A percentile compares a stretch with the other conserved stretches of the same genome.
Evolutionary conservation across 1,139 yeast genomes (phyloP).

Genomic region (Yamadazyma diospyri): DNA sequence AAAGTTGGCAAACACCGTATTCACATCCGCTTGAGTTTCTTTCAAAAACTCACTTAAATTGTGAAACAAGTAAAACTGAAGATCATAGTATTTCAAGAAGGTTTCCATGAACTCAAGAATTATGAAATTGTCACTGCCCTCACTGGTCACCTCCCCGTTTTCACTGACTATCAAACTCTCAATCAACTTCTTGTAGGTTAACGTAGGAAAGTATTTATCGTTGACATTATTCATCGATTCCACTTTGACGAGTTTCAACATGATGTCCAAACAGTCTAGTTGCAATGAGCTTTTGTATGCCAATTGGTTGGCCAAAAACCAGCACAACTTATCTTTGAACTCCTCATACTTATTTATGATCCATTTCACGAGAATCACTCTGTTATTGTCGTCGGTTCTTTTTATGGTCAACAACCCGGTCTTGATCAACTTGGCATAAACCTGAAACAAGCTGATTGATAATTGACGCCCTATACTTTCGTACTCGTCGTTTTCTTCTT

Average conservation of each 20-base stretch:
- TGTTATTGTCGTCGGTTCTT: slow-evolving; percentile 42
- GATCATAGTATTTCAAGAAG: slow-evolving; percentile 56
- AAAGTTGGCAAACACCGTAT: slow-evolving; percentile 33
- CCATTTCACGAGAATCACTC: slow-evolving; percentile 56
- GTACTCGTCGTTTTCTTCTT: slow-evolving; percentile 20
- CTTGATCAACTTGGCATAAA: slow-evolving; percentile 55
- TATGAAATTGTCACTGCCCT: slow-evolving; percentile 53
- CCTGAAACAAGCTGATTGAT: slow-evolving; percentile 49
- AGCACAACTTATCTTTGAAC: slow-evolving; percentile 47
- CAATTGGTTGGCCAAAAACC: slow-evolving; percentile 33
- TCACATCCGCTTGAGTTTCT: slow-evolving; percentile 17
- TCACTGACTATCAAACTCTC: slow-evolving; percentile 40
- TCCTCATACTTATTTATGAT: slow-evolving; percentile 53
- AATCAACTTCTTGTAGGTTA: slow-evolving; percentile 49
- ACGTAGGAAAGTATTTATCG: slow-evolving; percentile 60
- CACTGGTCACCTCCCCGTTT: slow-evolving; percentile 33
- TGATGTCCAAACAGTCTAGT: slow-evolving; percentile 61
- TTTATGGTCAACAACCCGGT: slow-evolving; percentile 42
- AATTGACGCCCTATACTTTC: slow-evolving; percentile 45
- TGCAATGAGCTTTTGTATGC: slow-evolving; percentile 43
- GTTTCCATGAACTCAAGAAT: slow-evolving; percentile 57
- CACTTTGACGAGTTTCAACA: slow-evolving; percentile 56
- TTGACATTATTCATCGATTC: slow-evolving; percentile 55
- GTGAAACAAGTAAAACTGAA: slow-evolving; percentile 62
- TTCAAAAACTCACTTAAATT: slow-evolving; percentile 19